These are phyloP conservation scores for Gamarada debralockiae DNA, from an alignment of 495 filamentous ascomycete species.

Conservation along the genomic window DNA sequence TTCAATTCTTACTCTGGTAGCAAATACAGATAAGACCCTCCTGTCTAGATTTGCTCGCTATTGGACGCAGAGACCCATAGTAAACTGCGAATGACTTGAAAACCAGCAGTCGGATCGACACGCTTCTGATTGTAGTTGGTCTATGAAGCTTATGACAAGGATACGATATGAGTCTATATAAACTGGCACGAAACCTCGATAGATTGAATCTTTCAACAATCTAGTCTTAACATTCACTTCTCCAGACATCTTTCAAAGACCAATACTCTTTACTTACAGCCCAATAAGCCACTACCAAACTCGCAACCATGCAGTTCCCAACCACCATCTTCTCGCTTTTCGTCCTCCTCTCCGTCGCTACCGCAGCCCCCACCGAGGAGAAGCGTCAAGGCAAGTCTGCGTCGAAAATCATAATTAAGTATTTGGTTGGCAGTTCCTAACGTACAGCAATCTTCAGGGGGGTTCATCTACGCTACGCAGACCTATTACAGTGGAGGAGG, in stretches of 20 bases:
- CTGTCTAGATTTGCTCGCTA: too few relatives aligned
- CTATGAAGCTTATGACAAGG: too few relatives aligned
- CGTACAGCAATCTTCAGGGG: neutral
- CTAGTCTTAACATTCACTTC: neutral
- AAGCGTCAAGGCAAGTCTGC: constrained; percentile 3
- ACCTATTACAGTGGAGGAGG: constrained; percentile 2
- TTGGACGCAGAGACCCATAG: too few relatives aligned
- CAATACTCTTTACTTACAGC: neutral
- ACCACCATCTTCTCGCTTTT: constrained; percentile 1
- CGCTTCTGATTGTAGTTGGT: too few relatives aligned
- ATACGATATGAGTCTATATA: too few relatives aligned
- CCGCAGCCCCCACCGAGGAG: neutral
- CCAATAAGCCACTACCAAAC: neutral
- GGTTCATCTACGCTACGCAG: neutral
- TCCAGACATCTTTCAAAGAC: neutral
- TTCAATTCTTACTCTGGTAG: too few relatives aligned
- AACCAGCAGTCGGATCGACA: too few relatives aligned
- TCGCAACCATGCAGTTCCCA: constrained; percentile 1
- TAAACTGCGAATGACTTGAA: too few relatives aligned
- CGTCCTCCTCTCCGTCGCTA: neutral
- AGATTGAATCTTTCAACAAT: neutral
- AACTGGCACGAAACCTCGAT: too few relatives aligned
- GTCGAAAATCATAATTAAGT: neutral
- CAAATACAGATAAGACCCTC: too few relatives aligned
- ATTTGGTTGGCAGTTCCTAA: neutral